phyloP scores from a whole-genome alignment of 2,329 filamentous ascomycete genomes.

The Colletotrichum nymphaeae region DNA sequence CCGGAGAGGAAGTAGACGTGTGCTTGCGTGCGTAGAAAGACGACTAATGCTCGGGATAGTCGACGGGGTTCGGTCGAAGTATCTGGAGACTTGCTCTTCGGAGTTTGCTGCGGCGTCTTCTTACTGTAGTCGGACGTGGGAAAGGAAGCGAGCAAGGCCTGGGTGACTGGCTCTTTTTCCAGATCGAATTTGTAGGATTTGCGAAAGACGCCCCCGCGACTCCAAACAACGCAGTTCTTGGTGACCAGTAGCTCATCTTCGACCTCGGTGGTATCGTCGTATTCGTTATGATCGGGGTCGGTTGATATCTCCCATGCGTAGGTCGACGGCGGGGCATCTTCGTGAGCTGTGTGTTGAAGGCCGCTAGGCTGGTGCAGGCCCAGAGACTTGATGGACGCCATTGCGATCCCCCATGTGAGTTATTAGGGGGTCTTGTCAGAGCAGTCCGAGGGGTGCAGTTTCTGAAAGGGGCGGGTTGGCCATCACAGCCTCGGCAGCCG shows the following conservation, averaged over 20 bases:
- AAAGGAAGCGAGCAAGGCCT: conserved; percentile 88
- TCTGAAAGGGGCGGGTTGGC: background rate
- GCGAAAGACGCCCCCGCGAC: conserved; percentile 83
- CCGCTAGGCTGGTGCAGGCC: conserved; percentile 91
- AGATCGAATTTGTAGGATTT: conserved; percentile 88
- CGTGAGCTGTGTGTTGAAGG: conserved; percentile 83
- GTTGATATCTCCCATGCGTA: conserved; percentile 81
- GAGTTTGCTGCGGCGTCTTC: conserved; percentile 5
- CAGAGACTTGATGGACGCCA: conserved; percentile 92
- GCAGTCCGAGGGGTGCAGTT: background rate
- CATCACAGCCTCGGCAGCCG: conserved; percentile 22
- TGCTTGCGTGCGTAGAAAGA: conserved; percentile 91
- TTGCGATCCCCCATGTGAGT: conserved; percentile 50
- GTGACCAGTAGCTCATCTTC: conserved; percentile 88
- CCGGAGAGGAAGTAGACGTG: conserved; percentile 94
- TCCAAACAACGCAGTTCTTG: conserved; percentile 85
- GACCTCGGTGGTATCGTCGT: conserved; percentile 52
- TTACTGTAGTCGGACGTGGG: conserved; percentile 61
- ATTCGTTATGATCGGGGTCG: conserved; percentile 45
- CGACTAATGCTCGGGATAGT: conserved; percentile 79
- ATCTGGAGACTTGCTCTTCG: conserved; percentile 24
- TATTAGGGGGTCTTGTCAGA: background rate
- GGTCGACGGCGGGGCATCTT: conserved; percentile 74
- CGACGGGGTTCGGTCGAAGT: conserved; percentile 33
- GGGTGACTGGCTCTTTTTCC: conserved; percentile 87